Conservation (phyloP, 2,329 filamentous ascomycete species). For the Colletotrichum chrysophilum region DNA sequence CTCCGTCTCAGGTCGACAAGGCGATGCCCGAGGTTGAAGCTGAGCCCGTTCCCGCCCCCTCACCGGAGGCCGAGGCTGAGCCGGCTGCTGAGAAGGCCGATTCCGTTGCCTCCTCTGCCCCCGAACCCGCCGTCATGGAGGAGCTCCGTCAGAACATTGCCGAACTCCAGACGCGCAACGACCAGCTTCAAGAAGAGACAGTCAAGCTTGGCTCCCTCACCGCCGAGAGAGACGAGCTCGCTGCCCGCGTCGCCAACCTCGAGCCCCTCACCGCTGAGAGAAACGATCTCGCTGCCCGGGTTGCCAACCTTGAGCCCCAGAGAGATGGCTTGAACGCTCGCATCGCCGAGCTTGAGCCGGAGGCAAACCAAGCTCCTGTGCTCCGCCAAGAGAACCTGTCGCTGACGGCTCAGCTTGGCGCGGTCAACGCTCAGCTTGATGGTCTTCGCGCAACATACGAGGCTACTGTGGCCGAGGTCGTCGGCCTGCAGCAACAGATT, state of each 20-base stretch:
- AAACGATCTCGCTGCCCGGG: slow-evolving; percentile 9
- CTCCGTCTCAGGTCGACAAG: background rate
- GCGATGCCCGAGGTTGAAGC: background rate
- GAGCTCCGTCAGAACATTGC: slow-evolving; percentile 19
- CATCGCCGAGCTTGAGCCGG: slow-evolving; percentile 5
- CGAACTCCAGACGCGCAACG: slow-evolving; percentile 21
- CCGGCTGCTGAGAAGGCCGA: background rate
- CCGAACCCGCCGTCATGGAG: slow-evolving; percentile 5
- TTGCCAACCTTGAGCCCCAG: slow-evolving; percentile 1
- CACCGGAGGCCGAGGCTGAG: background rate
- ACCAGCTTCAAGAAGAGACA: slow-evolving; percentile 14
- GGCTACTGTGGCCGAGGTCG: slow-evolving; percentile 15
- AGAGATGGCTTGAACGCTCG: slow-evolving; percentile 1
- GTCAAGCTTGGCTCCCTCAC: slow-evolving; percentile 12
- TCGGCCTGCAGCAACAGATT: slow-evolving; percentile 16
- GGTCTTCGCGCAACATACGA: slow-evolving; percentile 13
- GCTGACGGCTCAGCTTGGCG: slow-evolving; percentile 12
- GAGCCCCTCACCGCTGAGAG: slow-evolving; percentile 15
- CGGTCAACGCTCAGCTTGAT: slow-evolving; percentile 18
- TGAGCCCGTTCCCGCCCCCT: background rate
- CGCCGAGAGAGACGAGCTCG: slow-evolving; percentile 18
- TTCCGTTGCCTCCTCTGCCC: background rate
- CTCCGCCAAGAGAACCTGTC: slow-evolving; percentile 18
- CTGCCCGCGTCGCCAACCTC: background rate
- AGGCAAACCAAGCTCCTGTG: slow-evolving; percentile 3